Percentiles rank a stretch among this genome's conserved stretches.
phyloP scores from a whole-genome alignment of 805 yeast species.

The Ogataea methylovora region DNA sequence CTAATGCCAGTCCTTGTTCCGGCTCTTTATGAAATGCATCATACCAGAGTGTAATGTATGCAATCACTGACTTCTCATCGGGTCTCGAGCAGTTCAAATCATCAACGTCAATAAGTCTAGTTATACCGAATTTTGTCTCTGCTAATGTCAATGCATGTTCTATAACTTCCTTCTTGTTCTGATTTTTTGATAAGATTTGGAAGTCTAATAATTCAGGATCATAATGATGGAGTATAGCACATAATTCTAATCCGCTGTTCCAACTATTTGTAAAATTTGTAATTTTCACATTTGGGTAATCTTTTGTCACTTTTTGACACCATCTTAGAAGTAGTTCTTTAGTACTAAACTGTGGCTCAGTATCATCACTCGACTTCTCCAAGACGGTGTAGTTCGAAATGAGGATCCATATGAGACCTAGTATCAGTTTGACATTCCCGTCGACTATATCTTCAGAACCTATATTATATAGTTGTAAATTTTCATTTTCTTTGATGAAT shows the following conservation, averaged over 20 bases:
- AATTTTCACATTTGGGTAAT: slow-evolving; percentile 28
- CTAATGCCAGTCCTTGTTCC: background rate
- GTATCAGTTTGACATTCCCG: slow-evolving; percentile 37
- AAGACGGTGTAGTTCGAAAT: slow-evolving; percentile 31
- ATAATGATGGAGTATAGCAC: slow-evolving; percentile 35
- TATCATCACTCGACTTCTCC: slow-evolving; percentile 1
- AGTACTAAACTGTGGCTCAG: slow-evolving; percentile 9
- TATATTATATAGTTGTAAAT: slow-evolving; percentile 33
- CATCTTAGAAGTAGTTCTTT: slow-evolving; percentile 41
- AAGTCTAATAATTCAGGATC: slow-evolving; percentile 33
- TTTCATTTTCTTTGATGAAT: slow-evolving; percentile 30
- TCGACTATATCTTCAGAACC: slow-evolving; percentile 44
- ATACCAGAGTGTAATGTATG: slow-evolving; percentile 54
- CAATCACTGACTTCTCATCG: slow-evolving; percentile 53
- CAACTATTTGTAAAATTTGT: slow-evolving; percentile 48
- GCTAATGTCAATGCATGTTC: slow-evolving; percentile 35
- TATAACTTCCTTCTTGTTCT: slow-evolving; percentile 23
- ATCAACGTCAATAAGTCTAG: slow-evolving; percentile 45
- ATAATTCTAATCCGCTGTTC: slow-evolving; percentile 43
- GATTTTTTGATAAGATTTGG: slow-evolving; percentile 18
- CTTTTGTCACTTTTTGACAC: slow-evolving; percentile 41
- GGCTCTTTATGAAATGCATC: slow-evolving; percentile 28
- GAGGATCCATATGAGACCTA: slow-evolving; percentile 44
- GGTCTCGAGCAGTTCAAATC: slow-evolving; percentile 43
- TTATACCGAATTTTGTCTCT: slow-evolving; percentile 36